phyloP scores from a whole-genome alignment of 2,329 filamentous ascomycete genomes.

The Coniosporium tulheliwenetii region DNA sequence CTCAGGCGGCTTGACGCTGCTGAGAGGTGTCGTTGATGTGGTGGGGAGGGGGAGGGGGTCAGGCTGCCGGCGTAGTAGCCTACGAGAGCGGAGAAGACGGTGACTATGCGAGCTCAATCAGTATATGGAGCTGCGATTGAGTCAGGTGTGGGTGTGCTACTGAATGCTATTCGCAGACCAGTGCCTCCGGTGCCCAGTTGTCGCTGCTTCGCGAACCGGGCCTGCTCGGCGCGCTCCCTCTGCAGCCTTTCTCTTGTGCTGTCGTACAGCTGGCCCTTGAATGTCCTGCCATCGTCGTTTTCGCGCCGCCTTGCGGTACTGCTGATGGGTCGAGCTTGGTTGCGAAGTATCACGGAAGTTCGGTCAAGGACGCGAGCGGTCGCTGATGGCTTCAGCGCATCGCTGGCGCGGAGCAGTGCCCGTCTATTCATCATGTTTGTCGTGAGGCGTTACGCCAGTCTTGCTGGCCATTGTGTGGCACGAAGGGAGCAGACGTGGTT shows the following conservation, averaged over 20 bases:
- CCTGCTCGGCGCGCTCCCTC: conserved; percentile 41
- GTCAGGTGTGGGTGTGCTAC: neutral
- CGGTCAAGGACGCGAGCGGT: too few species aligned
- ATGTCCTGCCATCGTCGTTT: conserved; percentile 25
- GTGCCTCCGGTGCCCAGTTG: conserved; percentile 21
- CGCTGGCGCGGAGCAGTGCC: too few species aligned
- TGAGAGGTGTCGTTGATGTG: conserved; percentile 42
- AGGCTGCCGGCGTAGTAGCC: conserved; percentile 41
- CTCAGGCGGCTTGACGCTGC: conserved; percentile 28
- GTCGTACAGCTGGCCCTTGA: conserved; percentile 46
- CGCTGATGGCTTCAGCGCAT: too few species aligned
- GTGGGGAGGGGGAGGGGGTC: conserved; percentile 29
- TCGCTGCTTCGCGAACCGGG: conserved; percentile 29
- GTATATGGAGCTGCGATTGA: neutral
- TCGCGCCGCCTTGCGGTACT: neutral
- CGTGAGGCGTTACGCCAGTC: too few species aligned
- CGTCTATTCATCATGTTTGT: too few species aligned
- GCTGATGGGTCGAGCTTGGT: too few species aligned
- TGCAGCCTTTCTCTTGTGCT: conserved; percentile 42
- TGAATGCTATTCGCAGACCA: conserved; percentile 14
- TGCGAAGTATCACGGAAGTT: too few species aligned
- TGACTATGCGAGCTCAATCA: conserved; percentile 20
- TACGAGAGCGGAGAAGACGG: conserved; percentile 32
- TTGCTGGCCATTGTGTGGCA: too few species aligned
- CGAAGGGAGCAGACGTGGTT: too few species aligned